Percentiles rank a stretch among this genome's conserved stretches.
These are phyloP conservation scores for Leucocoprinus sp. DNA, from an alignment of 768 basidiomycete genomes.

Conservation along the genomic window DNA sequence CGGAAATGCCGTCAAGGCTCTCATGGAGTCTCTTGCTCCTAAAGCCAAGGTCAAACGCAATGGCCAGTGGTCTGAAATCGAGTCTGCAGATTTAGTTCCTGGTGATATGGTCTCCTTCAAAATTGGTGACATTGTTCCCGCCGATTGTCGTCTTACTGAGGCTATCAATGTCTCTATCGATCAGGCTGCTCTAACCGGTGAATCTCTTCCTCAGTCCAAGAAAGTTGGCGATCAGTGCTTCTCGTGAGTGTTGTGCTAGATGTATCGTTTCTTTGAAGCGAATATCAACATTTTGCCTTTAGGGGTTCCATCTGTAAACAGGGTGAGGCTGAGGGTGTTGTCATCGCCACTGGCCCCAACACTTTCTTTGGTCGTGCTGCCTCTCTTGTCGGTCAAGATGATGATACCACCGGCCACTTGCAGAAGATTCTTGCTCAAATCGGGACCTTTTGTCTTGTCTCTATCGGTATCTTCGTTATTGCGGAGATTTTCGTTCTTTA, in stretches of 20 bases:
- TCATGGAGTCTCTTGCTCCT: conserved; percentile 98
- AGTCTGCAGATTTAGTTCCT: conserved; percentile 83
- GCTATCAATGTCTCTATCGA: conserved; percentile 98
- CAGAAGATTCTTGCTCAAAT: conserved; percentile 98
- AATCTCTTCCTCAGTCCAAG: conserved; percentile 90
- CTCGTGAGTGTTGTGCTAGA: conserved; percentile 60
- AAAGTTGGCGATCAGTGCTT: conserved; percentile 95
- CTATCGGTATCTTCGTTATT: conserved; percentile 92
- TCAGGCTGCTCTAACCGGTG: conserved; percentile 96
- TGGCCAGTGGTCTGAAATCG: conserved; percentile 83
- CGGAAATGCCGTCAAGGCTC: conserved; percentile 97
- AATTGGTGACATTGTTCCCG: conserved; percentile 97
- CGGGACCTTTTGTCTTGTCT: conserved; percentile 93
- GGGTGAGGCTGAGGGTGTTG: conserved; percentile 97
- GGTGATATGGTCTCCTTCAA: conserved; percentile 98
- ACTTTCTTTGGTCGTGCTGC: conserved; percentile 99
- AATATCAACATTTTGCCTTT: conserved; percentile 3
- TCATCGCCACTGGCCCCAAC: conserved; percentile 97
- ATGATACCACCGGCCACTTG: conserved; percentile 96
- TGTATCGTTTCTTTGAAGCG: too few species aligned
- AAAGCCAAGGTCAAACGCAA: conserved; percentile 91
- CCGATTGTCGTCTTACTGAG: conserved; percentile 94
- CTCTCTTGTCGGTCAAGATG: conserved; percentile 94
- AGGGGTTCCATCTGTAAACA: conserved; percentile 98
- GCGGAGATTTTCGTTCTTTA: conserved; percentile 94